A percentile compares a stretch with the other conserved stretches of the same genome.
Conservation (phyloP, 768 basidiomycete genomes). For the Pleurotus eryngii region DNA sequence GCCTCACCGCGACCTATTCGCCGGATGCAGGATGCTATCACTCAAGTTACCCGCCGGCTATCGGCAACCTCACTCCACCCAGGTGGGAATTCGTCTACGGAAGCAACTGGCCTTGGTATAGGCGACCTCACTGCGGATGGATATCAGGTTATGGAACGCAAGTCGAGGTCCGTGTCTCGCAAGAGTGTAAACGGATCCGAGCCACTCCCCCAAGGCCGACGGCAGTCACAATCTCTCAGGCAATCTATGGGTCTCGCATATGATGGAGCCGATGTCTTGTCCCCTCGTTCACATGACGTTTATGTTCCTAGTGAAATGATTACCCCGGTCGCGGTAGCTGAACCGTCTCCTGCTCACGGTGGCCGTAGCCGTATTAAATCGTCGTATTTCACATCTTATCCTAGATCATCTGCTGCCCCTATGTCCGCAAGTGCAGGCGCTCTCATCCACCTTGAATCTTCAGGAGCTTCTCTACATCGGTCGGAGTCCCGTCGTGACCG, state of each 20-base stretch:
- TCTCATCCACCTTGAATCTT: constrained; percentile 36
- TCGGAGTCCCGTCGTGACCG: constrained; percentile 10
- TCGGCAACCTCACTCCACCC: constrained; percentile 47
- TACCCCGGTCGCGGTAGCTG: constrained; percentile 22
- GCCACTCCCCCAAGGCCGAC: background rate
- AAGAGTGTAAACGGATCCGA: constrained; percentile 20
- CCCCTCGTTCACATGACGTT: constrained; percentile 24
- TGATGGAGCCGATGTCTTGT: constrained; percentile 47
- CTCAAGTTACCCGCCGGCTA: constrained; percentile 32
- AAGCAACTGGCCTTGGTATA: constrained; percentile 28
- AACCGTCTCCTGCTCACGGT: constrained; percentile 27
- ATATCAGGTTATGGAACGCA: constrained; percentile 34
- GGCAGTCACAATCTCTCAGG: constrained; percentile 11
- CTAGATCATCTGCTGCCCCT: constrained; percentile 46
- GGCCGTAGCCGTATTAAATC: constrained; percentile 70
- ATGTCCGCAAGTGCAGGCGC: constrained; percentile 24
- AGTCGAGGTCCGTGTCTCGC: constrained; percentile 25
- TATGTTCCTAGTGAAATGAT: constrained; percentile 15
- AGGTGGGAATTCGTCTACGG: constrained; percentile 35
- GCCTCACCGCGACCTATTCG: constrained; percentile 30
- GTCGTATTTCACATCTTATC: constrained; percentile 58
- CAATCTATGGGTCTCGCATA: constrained; percentile 45
- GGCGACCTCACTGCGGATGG: constrained; percentile 39
- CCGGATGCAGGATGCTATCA: constrained; percentile 37
- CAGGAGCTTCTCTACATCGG: constrained; percentile 10